Evolutionary conservation across 305 asterid genomes (phyloP).

Genomic region (Stenogyne calaminthoides): DNA sequence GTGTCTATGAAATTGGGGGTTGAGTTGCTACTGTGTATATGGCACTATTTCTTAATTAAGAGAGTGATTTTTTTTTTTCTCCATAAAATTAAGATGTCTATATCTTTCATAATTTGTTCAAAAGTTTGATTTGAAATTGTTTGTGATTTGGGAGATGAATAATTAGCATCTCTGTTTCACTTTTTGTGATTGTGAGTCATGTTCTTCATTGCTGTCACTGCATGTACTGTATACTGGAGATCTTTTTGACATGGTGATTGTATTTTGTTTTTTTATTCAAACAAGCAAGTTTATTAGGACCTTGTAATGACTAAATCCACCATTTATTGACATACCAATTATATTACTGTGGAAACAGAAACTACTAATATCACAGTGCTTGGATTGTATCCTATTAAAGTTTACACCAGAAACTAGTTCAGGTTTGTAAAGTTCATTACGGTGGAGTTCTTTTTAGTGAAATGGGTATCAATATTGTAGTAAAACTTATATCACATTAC

Average conservation of each 20-base stretch:
- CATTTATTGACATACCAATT: slow-evolving; percentile 3
- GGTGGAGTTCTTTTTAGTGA: not conserved
- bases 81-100: not conserved
- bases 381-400: not conserved
- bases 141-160: slow-evolving; percentile 5
- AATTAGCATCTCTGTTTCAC: not conserved
- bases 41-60: not conserved
- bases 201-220: not conserved
- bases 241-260: not conserved
- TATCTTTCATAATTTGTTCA: not conserved
- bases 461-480: slow-evolving; percentile 9
- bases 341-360: slow-evolving; percentile 8
- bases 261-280: not conserved
- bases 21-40: not conserved
- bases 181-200: not conserved
- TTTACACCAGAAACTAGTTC: not conserved
- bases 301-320: not conserved
- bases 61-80: not conserved
- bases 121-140: not conserved
- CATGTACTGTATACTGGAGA: not conserved
- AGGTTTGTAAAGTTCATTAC: not conserved
- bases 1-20: not conserved
- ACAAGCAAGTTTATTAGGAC: not conserved
- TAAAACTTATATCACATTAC: not conserved
- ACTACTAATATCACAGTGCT: not conserved